Evolutionary conservation across 2,329 filamentous ascomycete species (phyloP).

Genomic region (Pestalotiopsis fici): DNA sequence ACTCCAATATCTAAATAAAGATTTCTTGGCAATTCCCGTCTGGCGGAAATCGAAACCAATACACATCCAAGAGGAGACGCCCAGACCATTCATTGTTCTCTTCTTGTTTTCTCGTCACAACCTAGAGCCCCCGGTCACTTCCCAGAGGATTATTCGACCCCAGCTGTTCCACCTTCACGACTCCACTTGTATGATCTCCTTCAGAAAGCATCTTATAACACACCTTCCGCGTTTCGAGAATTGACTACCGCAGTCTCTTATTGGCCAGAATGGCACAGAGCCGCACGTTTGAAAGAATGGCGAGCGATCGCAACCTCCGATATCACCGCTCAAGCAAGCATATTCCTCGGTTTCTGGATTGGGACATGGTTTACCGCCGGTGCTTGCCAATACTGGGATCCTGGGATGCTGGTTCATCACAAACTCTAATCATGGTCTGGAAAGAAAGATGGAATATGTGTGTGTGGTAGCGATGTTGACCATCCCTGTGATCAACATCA

Average conservation of each 20-base stretch:
- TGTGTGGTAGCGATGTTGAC: neutral
- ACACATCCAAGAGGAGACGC: too few relatives aligned
- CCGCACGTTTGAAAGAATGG: neutral
- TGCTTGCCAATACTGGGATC: neutral
- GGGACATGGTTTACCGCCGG: neutral
- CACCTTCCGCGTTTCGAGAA: conserved; percentile 8
- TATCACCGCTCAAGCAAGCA: neutral
- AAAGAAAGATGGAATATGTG: neutral
- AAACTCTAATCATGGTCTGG: neutral
- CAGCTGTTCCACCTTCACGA: neutral
- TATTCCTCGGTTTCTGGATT: neutral
- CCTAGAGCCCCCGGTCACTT: neutral
- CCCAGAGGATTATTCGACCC: neutral
- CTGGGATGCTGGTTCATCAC: neutral
- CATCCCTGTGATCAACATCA: neutral
- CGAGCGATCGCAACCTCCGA: neutral
- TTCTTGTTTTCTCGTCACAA: neutral
- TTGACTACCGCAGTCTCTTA: neutral
- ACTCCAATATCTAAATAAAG: neutral
- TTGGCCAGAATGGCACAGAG: neutral
- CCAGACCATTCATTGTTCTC: neutral
- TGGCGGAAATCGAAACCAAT: neutral
- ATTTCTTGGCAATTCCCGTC: neutral
- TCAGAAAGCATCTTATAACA: conserved; percentile 6
- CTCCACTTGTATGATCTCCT: conserved; percentile 6